Base-by-base conservation (phyloP, 805 yeast species). In the Priceomyces haplophilus region DNA sequence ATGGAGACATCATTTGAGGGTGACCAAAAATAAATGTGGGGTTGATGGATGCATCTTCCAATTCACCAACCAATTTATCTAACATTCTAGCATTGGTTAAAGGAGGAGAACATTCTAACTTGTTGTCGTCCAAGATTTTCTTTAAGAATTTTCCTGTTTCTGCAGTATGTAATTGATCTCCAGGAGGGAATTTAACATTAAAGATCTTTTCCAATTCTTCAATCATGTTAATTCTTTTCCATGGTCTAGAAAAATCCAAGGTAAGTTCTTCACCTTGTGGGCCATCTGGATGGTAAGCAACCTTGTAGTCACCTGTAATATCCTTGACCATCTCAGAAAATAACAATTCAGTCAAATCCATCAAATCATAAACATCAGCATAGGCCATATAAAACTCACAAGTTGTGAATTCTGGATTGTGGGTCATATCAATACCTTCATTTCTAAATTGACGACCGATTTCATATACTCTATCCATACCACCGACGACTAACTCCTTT, bases 1-100 rank as follows among this genome's bases (percentile, higher is more conserved):
- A 79, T 53, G 99, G 99, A 45, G 98, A 91, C 99, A 91, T 91
- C 95, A 91, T 88, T 75, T 91, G 97, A 46, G 99, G 99, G 69
- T 91, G 99, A 57, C 99, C 99, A 61, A 88, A 90, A 68, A 91
- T 87, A 70, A 91, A 91, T 37, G 98, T 93, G 57, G 99, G 99
- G 78, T 88, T 93, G 70, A 91, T 86, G 64, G 95, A 88, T 41
- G 81, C 76, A 61, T 90, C 97, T 76, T 91, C 99, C 67, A 85
- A 80, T 66, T 88, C 97, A 62, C 99, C 98, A 56, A 91, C 97
- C 51, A 91, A 82, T 77, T 88, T 90, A 78, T 93, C 99, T 65
- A 93, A 82, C 97, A 91, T 91, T 75, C 99, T 87, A 43, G 99
- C 97, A 71, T 91, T 91, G 56, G 99, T 91, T 61, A 90, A 79